Evolutionary conservation across 352 stramenopile species (phyloP), one percentile per base, ranked within the genome.

Genomic region (Elongisporangium anandrum): DNA sequence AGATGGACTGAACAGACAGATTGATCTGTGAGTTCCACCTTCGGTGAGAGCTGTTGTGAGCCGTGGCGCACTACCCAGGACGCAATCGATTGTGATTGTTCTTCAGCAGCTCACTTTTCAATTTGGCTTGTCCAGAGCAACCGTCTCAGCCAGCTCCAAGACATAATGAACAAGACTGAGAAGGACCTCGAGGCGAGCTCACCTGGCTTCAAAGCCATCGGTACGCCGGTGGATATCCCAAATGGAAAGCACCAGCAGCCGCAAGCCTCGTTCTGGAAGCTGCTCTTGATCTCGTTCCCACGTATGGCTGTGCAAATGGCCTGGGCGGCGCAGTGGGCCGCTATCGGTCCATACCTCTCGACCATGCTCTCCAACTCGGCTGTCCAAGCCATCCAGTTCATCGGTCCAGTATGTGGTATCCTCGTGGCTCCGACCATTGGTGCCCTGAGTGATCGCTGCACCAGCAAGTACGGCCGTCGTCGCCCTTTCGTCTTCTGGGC

Each of bases 271-370:
- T 56, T 82, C 34, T 62, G 56, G 55, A 61, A 75, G 49, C 66
- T 88, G 47, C 65, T 88, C n/a, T 64, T 78, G 4, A 59, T 88
- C 24, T 88, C 76, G 12, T 66, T 84, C 56, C 79, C 76, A 0
- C 72, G 74, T 9, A 77, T 87, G 72, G 72, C 76, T 4, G 81
- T 84, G 38, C 73, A 83, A 34, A 85, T 88, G 76, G 76, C 79
- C 0, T 89, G 76, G 79, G 60, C 79, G 3, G 79, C 76, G 16
- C 79, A 87, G 29, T 89, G 73, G 72, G 75, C 77, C 17, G 79
- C 74, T 10, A 59, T 89, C 17, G 74, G 75, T 0, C 76, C 79
- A 10, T 85, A 87, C 50, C 63, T 89, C 21, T 65, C 64, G 19
- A 84, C 73, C 1, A 73, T 85, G 59, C 52, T 89, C 52, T 71